Base-by-base conservation (phyloP, 2,329 filamentous ascomycete genomes). In the Teratosphaeriaceae sp. region DNA sequence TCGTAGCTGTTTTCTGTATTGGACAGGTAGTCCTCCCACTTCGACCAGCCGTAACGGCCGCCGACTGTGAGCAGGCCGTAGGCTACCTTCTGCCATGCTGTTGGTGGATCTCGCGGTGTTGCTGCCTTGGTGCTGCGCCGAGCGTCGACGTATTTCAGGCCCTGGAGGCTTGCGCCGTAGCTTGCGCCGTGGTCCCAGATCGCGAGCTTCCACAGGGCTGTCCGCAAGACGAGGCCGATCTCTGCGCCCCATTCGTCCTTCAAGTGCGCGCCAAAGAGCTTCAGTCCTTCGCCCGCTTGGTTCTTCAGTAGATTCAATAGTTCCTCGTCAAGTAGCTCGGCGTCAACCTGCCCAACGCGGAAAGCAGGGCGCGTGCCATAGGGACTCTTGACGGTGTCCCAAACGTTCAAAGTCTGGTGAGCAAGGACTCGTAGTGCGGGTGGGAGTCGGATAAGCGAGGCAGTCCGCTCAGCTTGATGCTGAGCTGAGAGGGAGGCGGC, bases 121-220 rank as follows among this genome's bases (percentile, higher is more conserved):
- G 39, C 43, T 7, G 20, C 31, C 13, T 15, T 34, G 9, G 21
- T 30, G 22, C 20, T 23, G 7, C 31, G 45, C 48, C 90, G 77
- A 38, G 88, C 89, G 62, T 97, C 90, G 9, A 86, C 85, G 60
- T 90, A 97, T 60, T 82, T 82, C 21, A 98, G 75, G 50, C 94
- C 94, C 65, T 98, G 92, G 38, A 98, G 72, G 26, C 87, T 82
- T 9, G 92, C 92, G 47, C 92, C 92, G 65, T 98, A 97, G 4
- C 86, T 94, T 29, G 92, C 87, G 63, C 95, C 83, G 64, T 96
- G 87, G 64, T 97, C 89, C 92, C 92, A 98, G 45, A 98, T 82
- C 13, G 85, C 88, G 49, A 98, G 76, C 67, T 98, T 98, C 73
- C 96, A 98, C 6, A 98, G 71, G 2, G 88, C 71, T 2, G 84